Conservation (phyloP, 2,329 filamentous ascomycete genomes). For the Pestalotiopsis sp. region DNA sequence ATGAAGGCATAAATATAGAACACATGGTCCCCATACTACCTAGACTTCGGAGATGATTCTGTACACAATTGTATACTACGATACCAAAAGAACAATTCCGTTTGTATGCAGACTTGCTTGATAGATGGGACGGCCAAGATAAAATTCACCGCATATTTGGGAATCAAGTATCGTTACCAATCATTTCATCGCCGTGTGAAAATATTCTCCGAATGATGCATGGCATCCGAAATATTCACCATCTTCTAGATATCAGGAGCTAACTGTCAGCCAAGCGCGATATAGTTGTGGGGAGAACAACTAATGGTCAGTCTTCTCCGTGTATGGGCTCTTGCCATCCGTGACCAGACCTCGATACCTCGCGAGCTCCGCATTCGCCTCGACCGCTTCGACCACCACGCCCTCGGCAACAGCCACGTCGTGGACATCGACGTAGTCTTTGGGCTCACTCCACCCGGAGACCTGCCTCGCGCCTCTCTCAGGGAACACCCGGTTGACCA, state of each 20-base stretch:
- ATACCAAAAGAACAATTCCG: not conserved
- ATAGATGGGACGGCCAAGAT: not conserved
- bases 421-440: constrained; percentile 32
- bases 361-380: not conserved
- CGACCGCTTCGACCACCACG: not conserved
- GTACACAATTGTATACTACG: constrained; percentile 1
- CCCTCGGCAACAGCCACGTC: constrained; percentile 7
- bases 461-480: constrained; percentile 16
- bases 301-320: not conserved
- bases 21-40: constrained; percentile 9
- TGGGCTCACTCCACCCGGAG: constrained; percentile 32
- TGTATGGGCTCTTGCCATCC: not conserved
- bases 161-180: not conserved
- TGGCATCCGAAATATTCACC: too few relatives aligned
- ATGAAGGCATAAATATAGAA: constrained; percentile 21
- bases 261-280: too few relatives aligned
- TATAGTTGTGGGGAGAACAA: too few relatives aligned
- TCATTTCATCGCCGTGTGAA: not conserved
- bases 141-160: not conserved
- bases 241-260: too few relatives aligned
- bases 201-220: too few relatives aligned
- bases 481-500: constrained; percentile 17
- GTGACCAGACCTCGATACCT: not conserved
- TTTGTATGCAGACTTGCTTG: not conserved
- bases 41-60: not conserved